Evolutionary conservation across 176 grass and related monocot species (phyloP).

Genomic region (Avena atlantica): DNA sequence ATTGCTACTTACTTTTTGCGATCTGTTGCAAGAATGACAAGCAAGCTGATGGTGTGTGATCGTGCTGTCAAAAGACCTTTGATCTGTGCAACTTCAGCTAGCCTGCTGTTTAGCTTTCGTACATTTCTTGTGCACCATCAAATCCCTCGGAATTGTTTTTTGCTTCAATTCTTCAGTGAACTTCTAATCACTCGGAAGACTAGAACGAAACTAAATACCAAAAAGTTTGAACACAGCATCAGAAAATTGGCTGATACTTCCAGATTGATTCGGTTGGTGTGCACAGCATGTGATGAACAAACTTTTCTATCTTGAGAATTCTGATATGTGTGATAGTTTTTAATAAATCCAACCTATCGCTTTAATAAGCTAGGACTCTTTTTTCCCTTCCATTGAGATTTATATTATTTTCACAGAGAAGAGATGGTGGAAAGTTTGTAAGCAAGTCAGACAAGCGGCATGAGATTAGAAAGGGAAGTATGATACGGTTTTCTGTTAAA

Average conservation of each 20-base stretch:
- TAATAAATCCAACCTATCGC: background rate
- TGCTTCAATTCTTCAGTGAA: background rate
- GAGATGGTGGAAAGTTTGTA: slow-evolving; percentile 60
- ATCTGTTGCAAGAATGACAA: background rate
- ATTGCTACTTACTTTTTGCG: background rate
- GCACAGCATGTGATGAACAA: slow-evolving; percentile 8
- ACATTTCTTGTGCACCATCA: background rate
- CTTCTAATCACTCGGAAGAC: background rate
- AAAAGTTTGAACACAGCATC: background rate
- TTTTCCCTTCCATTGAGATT: background rate
- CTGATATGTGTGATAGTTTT: background rate
- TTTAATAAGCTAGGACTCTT: background rate
- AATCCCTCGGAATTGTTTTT: background rate
- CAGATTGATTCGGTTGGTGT: background rate
- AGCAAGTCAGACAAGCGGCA: slow-evolving; percentile 62
- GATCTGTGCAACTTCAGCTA: background rate
- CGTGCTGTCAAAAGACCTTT: slow-evolving; percentile 2
- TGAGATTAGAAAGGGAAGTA: slow-evolving; percentile 71
- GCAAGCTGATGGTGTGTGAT: slow-evolving; percentile 4
- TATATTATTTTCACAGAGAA: slow-evolving; percentile 51
- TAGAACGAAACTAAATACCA: slow-evolving; percentile 8
- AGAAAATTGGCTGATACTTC: background rate
- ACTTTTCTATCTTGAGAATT: slow-evolving; percentile 26
- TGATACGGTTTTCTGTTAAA: slow-evolving; percentile 88
- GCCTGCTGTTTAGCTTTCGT: background rate